Evolutionary conservation across 768 basidiomycete genomes (phyloP), one percentile per base, ranked within the genome.

Genomic region (Galerina marginata): DNA sequence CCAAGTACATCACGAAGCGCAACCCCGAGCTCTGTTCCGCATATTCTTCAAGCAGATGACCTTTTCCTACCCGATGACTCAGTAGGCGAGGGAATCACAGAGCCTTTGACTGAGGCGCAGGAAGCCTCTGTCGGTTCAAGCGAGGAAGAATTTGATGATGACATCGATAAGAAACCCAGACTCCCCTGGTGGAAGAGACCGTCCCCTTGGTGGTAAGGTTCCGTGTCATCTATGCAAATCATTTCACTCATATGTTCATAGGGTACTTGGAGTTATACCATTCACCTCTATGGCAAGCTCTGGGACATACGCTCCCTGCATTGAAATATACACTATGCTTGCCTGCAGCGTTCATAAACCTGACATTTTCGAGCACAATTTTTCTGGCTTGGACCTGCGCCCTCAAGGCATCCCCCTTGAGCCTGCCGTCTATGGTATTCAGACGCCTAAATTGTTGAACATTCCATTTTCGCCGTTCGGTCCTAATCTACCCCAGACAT

Each of bases 141-240:
- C 20, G 14, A 54, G 33, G 33, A 54, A 61, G 16, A 47, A 52
- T 29, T 46, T 47, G 15, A 39, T 49, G 29, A 65, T 9, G 69
- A 75, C 36, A 68, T 37, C 9, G 59, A 57, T 15, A 63, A 63
- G 52, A 67, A 49, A 67, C 73, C 61, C 67, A 70, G 59, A 62
- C 76, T 81, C 46, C 87, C 90, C 3, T 93, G 91, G 91, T 92
- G 88, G 84, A 91, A 79, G 74, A 77, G 82, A 43, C 90, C 92
- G 3, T 91, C 91, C 0, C 81, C 90, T 0, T 82, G 79, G 75
- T 93, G 91, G 92, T 92, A 63, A 65, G 85, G 74, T 7, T 14
- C 26, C 12, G 39, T 7, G 1, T 42, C 33, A 33, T 37, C 52
- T 16, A 9, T 12, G 53, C 23, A 44, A 10, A 25, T 50, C 26